Conservation (phyloP, 1,284 basidiomycete genomes). For the Earliella scabrosa region DNA sequence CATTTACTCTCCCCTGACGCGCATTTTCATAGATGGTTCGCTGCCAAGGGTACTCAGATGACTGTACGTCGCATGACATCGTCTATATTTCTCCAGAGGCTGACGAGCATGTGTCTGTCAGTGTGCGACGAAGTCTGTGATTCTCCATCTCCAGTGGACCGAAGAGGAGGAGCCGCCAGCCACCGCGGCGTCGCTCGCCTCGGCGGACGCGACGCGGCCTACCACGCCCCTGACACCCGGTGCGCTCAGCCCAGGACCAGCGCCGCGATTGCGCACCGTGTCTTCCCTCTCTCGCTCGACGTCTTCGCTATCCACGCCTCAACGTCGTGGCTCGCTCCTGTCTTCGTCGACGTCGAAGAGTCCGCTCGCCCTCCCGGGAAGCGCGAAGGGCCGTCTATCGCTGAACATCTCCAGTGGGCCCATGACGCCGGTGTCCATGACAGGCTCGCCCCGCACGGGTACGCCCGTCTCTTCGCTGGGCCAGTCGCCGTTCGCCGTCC, state of each 20-base stretch:
- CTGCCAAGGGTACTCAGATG: slow-evolving; percentile 88
- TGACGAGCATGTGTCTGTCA: slow-evolving; percentile 35
- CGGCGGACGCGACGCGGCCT: slow-evolving; percentile 24
- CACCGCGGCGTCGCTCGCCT: slow-evolving; percentile 12
- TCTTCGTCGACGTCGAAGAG: slow-evolving; percentile 28
- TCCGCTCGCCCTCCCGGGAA: slow-evolving; percentile 8
- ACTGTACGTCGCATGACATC: slow-evolving; percentile 57
- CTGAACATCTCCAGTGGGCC: slow-evolving; percentile 29
- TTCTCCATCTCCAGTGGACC: slow-evolving; percentile 88
- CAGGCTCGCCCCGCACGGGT: slow-evolving; percentile 43
- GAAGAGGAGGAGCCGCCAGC: slow-evolving; percentile 55
- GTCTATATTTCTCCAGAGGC: not conserved
- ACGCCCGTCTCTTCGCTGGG: slow-evolving; percentile 40
- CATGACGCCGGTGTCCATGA: slow-evolving; percentile 51
- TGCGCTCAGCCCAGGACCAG: slow-evolving; percentile 25
- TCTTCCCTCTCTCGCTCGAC: slow-evolving; percentile 51
- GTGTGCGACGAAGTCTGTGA: slow-evolving; percentile 89
- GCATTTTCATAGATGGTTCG: slow-evolving; percentile 70
- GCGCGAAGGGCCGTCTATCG: slow-evolving; percentile 33
- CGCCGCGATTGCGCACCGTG: slow-evolving; percentile 39
- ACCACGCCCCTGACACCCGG: slow-evolving; percentile 28
- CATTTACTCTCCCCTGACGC: not conserved
- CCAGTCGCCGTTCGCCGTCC: slow-evolving; percentile 44
- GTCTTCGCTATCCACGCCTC: slow-evolving; percentile 49
- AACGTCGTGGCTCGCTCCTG: slow-evolving; percentile 50